Conservation (phyloP, 352 stramenopile species). For the Pythium coloratum region DNA sequence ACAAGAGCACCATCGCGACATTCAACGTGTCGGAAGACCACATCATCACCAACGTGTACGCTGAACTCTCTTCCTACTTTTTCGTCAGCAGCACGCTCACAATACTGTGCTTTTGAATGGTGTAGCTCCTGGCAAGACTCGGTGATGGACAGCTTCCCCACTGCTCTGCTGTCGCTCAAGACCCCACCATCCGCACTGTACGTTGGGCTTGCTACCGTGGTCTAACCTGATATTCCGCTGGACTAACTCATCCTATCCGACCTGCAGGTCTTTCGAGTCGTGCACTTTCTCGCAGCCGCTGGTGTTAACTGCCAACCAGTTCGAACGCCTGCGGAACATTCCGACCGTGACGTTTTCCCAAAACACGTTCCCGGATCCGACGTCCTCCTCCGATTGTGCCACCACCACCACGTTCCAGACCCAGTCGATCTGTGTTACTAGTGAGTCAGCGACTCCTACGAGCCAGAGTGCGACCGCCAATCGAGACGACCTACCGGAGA, state of each 20-base stretch:
- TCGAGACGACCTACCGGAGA: background rate
- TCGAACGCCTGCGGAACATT: slow-evolving; percentile 22
- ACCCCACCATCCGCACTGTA: slow-evolving; percentile 5
- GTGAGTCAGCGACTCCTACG: background rate
- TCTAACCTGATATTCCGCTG: background rate
- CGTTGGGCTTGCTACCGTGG: background rate
- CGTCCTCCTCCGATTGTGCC: slow-evolving; percentile 11
- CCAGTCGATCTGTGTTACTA: slow-evolving; percentile 25
- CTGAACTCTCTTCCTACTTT: background rate
- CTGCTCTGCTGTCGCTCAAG: slow-evolving; percentile 8
- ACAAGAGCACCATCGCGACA: slow-evolving; percentile 33
- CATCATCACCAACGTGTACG: slow-evolving; percentile 43
- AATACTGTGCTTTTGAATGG: background rate
- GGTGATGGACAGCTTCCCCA: slow-evolving; percentile 12
- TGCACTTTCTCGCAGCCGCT: slow-evolving; percentile 29
- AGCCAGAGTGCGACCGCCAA: background rate
- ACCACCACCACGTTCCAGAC: slow-evolving; percentile 5
- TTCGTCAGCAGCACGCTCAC: background rate
- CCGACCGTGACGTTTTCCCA: slow-evolving; percentile 16
- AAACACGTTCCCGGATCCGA: slow-evolving; percentile 16
- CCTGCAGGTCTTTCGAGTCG: slow-evolving; percentile 14
- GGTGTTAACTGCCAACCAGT: slow-evolving; percentile 14
- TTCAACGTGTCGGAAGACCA: slow-evolving; percentile 37
- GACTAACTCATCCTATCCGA: slow-evolving; percentile 9
- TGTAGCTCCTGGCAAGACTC: slow-evolving; percentile 10